Conservation (phyloP, 257 asterid species). For the Solanum okadae region DNA sequence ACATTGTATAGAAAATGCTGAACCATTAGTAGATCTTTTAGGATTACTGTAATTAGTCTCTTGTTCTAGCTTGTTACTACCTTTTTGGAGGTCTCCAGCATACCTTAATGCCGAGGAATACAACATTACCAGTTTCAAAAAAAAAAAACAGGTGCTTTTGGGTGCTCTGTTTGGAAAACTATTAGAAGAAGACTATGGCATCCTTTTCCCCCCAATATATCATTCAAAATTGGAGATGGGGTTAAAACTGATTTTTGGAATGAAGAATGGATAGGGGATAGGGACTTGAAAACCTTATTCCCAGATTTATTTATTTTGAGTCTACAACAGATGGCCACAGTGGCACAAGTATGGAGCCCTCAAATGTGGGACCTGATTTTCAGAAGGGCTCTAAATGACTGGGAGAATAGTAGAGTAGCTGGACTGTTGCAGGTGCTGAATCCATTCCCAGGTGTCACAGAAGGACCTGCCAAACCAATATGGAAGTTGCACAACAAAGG, state of each 20-base stretch:
- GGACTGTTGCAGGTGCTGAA: neutral
- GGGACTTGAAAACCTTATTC: neutral
- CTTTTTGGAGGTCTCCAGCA: no score
- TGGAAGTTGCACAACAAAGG: neutral
- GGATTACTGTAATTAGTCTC: no score
- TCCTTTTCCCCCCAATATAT: neutral
- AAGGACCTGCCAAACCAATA: neutral
- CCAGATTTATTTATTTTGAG: neutral
- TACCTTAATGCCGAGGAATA: no score
- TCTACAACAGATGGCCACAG: neutral
- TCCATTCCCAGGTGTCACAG: neutral
- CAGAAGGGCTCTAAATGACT: neutral
- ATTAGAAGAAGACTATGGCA: neutral
- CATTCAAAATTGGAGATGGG: neutral
- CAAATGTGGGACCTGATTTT: neutral
- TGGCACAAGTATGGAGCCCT: neutral
- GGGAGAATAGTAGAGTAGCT: neutral
- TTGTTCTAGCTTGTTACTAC: no score
- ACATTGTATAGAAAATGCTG: no score
- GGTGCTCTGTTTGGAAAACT: neutral
- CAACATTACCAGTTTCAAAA: no score
- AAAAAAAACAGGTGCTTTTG: neutral
- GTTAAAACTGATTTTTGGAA: no score
- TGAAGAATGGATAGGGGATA: neutral
- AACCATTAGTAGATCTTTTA: no score